phyloP scores from a whole-genome alignment of 768 basidiomycete genomes.

The Podaxis pistillaris region DNA sequence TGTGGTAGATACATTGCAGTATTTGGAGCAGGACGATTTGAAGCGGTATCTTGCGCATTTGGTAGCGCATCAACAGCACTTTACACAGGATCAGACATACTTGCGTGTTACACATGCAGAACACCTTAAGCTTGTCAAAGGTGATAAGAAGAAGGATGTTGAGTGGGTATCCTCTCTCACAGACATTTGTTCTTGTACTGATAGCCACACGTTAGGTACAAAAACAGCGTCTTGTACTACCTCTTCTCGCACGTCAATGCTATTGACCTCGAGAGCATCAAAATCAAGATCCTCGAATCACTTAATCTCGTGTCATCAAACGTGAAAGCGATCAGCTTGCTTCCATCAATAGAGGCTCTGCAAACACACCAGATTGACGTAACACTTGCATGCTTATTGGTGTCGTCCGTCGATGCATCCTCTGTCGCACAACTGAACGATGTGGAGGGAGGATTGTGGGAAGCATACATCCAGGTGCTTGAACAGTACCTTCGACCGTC shows the following conservation, averaged over 20 bases:
- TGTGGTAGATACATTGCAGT: conserved; percentile 52
- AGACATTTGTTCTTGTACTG: neutral
- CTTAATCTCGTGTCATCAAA: conserved; percentile 46
- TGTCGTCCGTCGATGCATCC: conserved; percentile 54
- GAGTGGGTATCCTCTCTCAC: conserved; percentile 40
- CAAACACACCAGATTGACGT: conserved; percentile 30
- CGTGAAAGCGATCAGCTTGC: conserved; percentile 49
- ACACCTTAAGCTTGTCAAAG: conserved; percentile 43
- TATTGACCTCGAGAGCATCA: conserved; percentile 45
- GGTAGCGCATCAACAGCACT: conserved; percentile 48
- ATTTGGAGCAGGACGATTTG: conserved; percentile 64
- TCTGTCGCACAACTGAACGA: conserved; percentile 45
- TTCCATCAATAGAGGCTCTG: conserved; percentile 53
- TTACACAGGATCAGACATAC: conserved; percentile 58
- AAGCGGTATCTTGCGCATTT: conserved; percentile 56
- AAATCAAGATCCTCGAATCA: conserved; percentile 51
- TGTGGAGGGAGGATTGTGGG: conserved; percentile 45
- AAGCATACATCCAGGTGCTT: conserved; percentile 42
- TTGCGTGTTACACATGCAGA: conserved; percentile 59
- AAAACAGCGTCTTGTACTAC: conserved; percentile 69
- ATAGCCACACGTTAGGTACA: conserved; percentile 48
- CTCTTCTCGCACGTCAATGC: conserved; percentile 76
- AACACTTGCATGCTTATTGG: conserved; percentile 30
- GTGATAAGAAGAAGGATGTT: conserved; percentile 54
- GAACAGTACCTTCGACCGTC: conserved; percentile 46